These are phyloP conservation scores for Aspergillus calidoustus DNA, from an alignment of 2,329 filamentous ascomycete species.

Conservation along the genomic window DNA sequence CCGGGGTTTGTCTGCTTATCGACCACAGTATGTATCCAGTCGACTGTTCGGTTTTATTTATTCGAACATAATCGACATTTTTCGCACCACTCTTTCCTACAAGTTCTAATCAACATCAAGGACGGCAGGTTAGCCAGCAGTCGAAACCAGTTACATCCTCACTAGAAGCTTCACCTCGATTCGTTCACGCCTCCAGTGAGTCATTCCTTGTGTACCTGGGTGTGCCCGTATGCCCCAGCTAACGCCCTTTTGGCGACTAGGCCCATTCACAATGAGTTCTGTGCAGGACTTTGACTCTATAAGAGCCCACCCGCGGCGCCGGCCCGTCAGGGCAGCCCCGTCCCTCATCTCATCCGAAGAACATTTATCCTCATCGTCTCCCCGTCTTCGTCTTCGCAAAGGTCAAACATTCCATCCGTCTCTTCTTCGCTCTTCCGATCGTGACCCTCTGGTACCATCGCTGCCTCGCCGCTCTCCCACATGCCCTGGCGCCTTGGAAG, in stretches of 20 bases:
- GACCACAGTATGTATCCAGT: constrained; percentile 4
- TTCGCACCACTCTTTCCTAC: not conserved
- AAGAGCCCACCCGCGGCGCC: constrained; percentile 31
- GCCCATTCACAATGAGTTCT: constrained; percentile 21
- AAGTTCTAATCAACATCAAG: constrained; percentile 9
- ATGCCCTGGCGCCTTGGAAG: constrained; percentile 60
- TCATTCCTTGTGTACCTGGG: constrained; percentile 9
- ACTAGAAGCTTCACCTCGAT: constrained; percentile 17
- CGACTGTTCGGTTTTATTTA: not conserved
- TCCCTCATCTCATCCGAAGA: constrained; percentile 32
- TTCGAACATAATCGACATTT: not conserved
- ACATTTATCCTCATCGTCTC: constrained; percentile 22
- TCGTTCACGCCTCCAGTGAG: constrained; percentile 12
- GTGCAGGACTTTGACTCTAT: constrained; percentile 18
- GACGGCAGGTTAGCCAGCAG: constrained; percentile 6
- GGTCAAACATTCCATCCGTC: constrained; percentile 66
- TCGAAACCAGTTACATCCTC: constrained; percentile 8
- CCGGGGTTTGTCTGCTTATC: not conserved
- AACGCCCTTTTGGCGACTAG: constrained; percentile 3
- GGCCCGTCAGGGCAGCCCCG: constrained; percentile 38
- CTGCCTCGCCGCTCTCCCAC: constrained; percentile 71
- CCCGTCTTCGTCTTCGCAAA: constrained; percentile 64
- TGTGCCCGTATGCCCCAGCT: constrained; percentile 12
- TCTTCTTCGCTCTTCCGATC: constrained; percentile 43
- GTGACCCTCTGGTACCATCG: constrained; percentile 49